Conservation (phyloP, 2,329 filamentous ascomycete genomes). For the Aspergillus calidoustus region DNA sequence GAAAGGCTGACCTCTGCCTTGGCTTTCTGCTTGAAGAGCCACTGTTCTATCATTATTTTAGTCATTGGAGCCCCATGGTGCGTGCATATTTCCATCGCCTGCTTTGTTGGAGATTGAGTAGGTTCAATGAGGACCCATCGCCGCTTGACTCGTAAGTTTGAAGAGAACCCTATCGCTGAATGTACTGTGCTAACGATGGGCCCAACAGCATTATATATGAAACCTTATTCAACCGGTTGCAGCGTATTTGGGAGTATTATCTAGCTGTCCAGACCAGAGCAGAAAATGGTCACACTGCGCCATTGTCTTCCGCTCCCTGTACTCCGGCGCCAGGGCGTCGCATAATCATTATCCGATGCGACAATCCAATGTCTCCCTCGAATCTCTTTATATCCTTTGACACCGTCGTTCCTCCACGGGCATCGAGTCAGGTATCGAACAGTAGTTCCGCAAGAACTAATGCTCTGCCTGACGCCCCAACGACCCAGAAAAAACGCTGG, state of each 20-base stretch:
- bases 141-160: constrained; percentile 68
- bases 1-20: constrained; percentile 72
- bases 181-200: constrained; percentile 23
- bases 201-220: constrained; percentile 69
- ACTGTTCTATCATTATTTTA: constrained; percentile 81
- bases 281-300: constrained; percentile 59
- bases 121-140: constrained; percentile 70
- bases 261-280: constrained; percentile 73
- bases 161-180: background rate
- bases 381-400: constrained; percentile 67
- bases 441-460: constrained; percentile 38
- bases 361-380: constrained; percentile 60
- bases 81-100: constrained; percentile 90
- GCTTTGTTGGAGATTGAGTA: constrained; percentile 84
- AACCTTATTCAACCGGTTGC: constrained; percentile 69
- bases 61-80: constrained; percentile 96
- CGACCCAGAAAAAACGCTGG: constrained; percentile 52
- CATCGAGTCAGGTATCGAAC: constrained; percentile 39
- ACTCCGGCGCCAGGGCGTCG: constrained; percentile 82
- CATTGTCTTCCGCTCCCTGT: constrained; percentile 78
- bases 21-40: constrained; percentile 76
- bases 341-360: constrained; percentile 86
- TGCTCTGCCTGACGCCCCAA: constrained; percentile 27
- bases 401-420: constrained; percentile 55
- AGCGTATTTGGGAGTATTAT: constrained; percentile 78